Conservation (phyloP, 768 basidiomycete genomes). For the Hydnum rufescens region DNA sequence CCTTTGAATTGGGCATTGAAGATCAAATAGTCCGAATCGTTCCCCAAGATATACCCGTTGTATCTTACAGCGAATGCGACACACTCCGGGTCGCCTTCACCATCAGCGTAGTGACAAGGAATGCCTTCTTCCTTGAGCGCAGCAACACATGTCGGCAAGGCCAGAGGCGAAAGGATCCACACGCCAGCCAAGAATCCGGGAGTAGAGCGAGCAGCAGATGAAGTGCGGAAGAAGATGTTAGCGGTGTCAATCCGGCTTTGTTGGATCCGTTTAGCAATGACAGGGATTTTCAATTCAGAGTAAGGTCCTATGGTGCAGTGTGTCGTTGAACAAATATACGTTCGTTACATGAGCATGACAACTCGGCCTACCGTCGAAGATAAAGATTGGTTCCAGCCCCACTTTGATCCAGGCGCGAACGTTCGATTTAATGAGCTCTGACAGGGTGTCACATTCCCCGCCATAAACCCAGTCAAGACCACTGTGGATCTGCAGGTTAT, state of each 20-base stretch:
- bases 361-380: constrained; percentile 52
- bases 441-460: constrained; percentile 50
- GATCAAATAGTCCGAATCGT: constrained; percentile 70
- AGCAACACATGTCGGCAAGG: constrained; percentile 35
- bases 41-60: constrained; percentile 53
- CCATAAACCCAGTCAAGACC: constrained; percentile 59
- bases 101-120: constrained; percentile 35
- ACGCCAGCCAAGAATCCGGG: constrained; percentile 52
- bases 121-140: constrained; percentile 23
- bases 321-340: not conserved
- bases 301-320: not conserved
- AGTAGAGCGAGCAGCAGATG: constrained; percentile 36
- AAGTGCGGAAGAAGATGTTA: constrained; percentile 67
- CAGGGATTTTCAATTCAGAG: constrained; percentile 49
- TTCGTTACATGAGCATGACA: not conserved
- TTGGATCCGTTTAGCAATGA: constrained; percentile 36
- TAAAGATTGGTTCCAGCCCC: constrained; percentile 47
- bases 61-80: constrained; percentile 63
- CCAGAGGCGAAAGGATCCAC: constrained; percentile 54
- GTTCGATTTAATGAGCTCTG: constrained; percentile 24
- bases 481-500: not conserved
- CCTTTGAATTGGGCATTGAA: constrained; percentile 58
- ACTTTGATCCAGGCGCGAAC: constrained; percentile 45
- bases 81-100: constrained; percentile 55
- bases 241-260: constrained; percentile 40